Percentiles rank a stretch among this genome's conserved stretches.
phyloP scores from a whole-genome alignment of 2,329 filamentous ascomycete genomes.

The Acephala macrosclerotiorum region DNA sequence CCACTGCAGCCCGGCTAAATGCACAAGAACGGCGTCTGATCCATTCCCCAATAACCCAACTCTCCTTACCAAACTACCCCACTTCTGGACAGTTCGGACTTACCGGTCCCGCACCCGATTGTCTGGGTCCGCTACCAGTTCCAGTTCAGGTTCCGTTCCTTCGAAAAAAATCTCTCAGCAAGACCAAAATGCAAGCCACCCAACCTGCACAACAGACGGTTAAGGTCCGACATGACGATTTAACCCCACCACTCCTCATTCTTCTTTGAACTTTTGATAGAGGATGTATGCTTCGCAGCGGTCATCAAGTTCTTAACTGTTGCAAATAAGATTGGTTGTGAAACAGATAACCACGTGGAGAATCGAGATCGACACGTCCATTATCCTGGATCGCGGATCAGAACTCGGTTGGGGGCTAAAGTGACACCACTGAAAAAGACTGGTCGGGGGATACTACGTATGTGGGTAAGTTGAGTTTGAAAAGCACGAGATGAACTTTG shows the following conservation, averaged over 20 bases:
- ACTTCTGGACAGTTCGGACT: conserved; percentile 12
- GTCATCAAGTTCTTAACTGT: too few species aligned
- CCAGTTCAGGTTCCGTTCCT: background rate
- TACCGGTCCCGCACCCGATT: conserved; percentile 19
- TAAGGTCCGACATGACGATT: conserved; percentile 1
- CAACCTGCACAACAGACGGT: background rate
- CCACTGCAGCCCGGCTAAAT: conserved; percentile 12
- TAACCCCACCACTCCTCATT: background rate
- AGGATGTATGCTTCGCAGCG: too few species aligned
- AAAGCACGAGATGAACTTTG: background rate
- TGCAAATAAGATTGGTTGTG: background rate
- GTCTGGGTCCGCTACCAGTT: conserved; percentile 15
- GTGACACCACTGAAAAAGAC: background rate
- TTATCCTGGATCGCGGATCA: conserved; percentile 24
- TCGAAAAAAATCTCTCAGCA: background rate
- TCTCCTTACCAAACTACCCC: conserved; percentile 5
- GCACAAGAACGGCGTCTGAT: background rate
- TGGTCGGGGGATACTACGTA: background rate
- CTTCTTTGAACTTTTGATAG: too few species aligned
- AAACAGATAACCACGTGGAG: conserved; percentile 17
- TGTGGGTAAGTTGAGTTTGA: conserved; percentile 18
- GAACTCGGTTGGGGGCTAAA: background rate
- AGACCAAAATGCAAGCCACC: too few species aligned
- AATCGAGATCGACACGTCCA: conserved; percentile 16
- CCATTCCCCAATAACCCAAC: background rate